These are phyloP conservation scores for Cryptococcus depauperatus DNA, from an alignment of 1,284 basidiomycete species.

Conservation along the genomic window DNA sequence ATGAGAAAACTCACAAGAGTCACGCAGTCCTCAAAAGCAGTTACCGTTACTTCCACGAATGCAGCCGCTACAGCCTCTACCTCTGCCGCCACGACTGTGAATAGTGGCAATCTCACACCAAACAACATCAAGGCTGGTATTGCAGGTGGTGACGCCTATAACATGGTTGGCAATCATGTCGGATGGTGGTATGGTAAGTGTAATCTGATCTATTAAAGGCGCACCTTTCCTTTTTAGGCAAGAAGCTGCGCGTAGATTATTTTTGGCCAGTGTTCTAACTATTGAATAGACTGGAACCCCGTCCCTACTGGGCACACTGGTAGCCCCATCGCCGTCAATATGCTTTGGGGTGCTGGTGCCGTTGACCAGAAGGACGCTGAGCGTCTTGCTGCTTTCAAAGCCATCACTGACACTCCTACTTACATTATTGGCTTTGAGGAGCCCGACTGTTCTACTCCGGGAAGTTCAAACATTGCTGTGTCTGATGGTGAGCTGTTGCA, in stretches of 20 bases:
- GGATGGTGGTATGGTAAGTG: constrained; percentile 43
- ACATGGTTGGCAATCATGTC: constrained; percentile 23
- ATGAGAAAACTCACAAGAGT: background rate
- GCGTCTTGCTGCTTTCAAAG: constrained; percentile 35
- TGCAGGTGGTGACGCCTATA: constrained; percentile 28
- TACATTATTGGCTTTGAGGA: constrained; percentile 45
- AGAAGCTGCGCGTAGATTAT: background rate
- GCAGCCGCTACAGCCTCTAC: constrained; percentile 5
- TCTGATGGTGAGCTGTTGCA: constrained; percentile 15
- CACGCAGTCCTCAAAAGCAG: constrained; percentile 2
- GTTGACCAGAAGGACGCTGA: constrained; percentile 27
- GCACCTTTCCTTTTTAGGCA: background rate
- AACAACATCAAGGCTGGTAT: constrained; percentile 43
- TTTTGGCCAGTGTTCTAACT: background rate
- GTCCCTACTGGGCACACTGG: constrained; percentile 20
- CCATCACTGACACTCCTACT: constrained; percentile 27
- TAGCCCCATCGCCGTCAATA: constrained; percentile 26
- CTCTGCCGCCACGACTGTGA: constrained; percentile 6
- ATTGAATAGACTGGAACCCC: constrained; percentile 17
- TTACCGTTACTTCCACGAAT: constrained; percentile 4
- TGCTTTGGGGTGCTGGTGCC: constrained; percentile 43
- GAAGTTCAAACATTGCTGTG: constrained; percentile 25
- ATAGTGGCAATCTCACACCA: constrained; percentile 22
- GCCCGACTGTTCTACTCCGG: constrained; percentile 40
- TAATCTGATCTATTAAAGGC: background rate